These are phyloP conservation scores for Aspergillus cavernicola DNA, from an alignment of 495 filamentous ascomycete genomes.

Conservation along the genomic window DNA sequence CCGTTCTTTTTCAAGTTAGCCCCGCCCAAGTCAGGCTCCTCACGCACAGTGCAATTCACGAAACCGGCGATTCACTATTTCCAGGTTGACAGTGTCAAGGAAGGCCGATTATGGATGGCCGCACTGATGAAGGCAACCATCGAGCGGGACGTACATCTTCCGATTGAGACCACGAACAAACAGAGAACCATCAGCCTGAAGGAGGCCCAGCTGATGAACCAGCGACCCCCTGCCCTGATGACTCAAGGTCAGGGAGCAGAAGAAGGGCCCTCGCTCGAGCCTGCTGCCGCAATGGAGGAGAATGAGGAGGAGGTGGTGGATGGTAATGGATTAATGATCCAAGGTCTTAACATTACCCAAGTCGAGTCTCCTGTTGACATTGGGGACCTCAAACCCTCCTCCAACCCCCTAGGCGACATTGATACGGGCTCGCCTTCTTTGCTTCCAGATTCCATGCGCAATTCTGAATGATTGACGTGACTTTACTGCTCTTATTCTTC, in stretches of 20 bases:
- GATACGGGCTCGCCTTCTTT: slow-evolving; percentile 25
- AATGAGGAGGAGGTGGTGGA: slow-evolving; percentile 11
- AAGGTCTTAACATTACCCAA: slow-evolving; percentile 31
- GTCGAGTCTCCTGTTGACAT: slow-evolving; percentile 18
- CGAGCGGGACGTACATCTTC: slow-evolving; percentile 77
- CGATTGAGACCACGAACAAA: slow-evolving; percentile 85
- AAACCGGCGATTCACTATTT: slow-evolving; percentile 97
- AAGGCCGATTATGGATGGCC: slow-evolving; percentile 96
- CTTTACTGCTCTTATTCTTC: not conserved
- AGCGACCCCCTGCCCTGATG: slow-evolving; percentile 86
- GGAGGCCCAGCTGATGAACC: slow-evolving; percentile 76
- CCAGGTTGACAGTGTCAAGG: slow-evolving; percentile 82
- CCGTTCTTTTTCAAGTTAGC: slow-evolving; percentile 99
- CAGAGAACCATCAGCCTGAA: slow-evolving; percentile 87
- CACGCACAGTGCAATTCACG: slow-evolving; percentile 91
- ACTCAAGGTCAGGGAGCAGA: slow-evolving; percentile 24
- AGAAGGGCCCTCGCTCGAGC: slow-evolving; percentile 4
- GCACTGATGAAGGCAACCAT: slow-evolving; percentile 99
- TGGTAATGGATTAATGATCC: slow-evolving; percentile 30
- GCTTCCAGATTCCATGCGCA: slow-evolving; percentile 25
- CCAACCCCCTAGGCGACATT: slow-evolving; percentile 27
- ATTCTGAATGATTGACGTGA: slow-evolving; percentile 18
- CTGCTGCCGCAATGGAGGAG: slow-evolving; percentile 8
- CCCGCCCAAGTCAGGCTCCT: slow-evolving; percentile 81
- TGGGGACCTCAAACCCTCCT: slow-evolving; percentile 11